Evolutionary conservation across 2,329 filamentous ascomycete species (phyloP).

Genomic region (Fusarium sp.): DNA sequence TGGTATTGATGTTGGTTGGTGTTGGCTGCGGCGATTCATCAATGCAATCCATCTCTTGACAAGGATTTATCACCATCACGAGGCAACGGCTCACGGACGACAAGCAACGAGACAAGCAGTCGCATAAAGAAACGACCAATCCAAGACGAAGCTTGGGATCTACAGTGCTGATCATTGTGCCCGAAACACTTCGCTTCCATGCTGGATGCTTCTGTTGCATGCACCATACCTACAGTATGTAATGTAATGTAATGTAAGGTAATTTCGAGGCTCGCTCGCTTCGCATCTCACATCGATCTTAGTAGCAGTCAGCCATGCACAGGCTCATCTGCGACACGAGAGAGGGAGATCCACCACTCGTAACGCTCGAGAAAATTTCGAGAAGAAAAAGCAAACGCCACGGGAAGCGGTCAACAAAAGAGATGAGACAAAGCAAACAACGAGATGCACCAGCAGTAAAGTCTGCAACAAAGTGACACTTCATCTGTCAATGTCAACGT

Average conservation of each 20-base stretch:
- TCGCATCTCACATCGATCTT: neutral
- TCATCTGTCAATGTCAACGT: conserved; percentile 8
- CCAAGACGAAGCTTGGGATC: conserved; percentile 13
- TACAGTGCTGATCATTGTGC: conserved; percentile 30
- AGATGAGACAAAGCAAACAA: conserved; percentile 36
- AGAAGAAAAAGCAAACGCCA: conserved; percentile 48
- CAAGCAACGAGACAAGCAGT: conserved; percentile 13
- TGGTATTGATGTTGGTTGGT: neutral
- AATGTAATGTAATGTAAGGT: neutral
- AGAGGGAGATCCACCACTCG: conserved; percentile 26
- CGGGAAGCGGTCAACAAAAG: conserved; percentile 29
- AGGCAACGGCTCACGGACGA: conserved; percentile 9
- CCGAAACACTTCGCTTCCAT: conserved; percentile 32
- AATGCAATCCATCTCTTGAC: conserved; percentile 17
- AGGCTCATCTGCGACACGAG: neutral
- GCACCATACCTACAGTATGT: neutral
- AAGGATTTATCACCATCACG: conserved; percentile 18
- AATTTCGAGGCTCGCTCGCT: neutral
- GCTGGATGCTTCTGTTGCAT: neutral
- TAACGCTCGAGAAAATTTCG: conserved; percentile 38
- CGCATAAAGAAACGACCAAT: conserved; percentile 21
- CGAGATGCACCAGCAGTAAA: neutral
- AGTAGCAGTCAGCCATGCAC: conserved; percentile 21
- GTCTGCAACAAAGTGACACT: conserved; percentile 34
- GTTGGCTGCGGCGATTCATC: conserved; percentile 8